These are phyloP conservation scores for Hypomyces perniciosus DNA, from an alignment of 2,329 filamentous ascomycete species.

Conservation along the genomic window DNA sequence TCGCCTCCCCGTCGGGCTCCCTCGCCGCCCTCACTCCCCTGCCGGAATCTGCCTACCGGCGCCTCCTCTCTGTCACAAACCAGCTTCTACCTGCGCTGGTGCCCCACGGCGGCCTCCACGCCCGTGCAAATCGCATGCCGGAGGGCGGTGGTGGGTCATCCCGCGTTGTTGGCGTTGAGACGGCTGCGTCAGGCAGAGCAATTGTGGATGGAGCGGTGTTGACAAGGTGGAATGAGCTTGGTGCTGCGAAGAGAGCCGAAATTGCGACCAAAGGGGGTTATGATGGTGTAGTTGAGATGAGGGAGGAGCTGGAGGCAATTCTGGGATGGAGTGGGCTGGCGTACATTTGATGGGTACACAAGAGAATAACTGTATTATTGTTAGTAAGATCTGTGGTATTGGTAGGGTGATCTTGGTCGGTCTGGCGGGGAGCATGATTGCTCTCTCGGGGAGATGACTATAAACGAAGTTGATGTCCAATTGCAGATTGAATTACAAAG, in stretches of 20 bases:
- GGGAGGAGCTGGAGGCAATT: constrained; percentile 61
- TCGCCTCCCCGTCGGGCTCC: constrained; percentile 70
- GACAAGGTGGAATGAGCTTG: constrained; percentile 68
- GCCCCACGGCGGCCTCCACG: constrained; percentile 75
- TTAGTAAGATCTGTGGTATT: background rate
- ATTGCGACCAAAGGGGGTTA: constrained; percentile 69
- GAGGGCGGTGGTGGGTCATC: constrained; percentile 40
- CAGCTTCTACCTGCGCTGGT: constrained; percentile 73
- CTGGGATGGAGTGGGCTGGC: constrained; percentile 58
- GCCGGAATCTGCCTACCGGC: constrained; percentile 73
- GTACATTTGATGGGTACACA: constrained; percentile 37
- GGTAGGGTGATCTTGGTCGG: too few relatives aligned
- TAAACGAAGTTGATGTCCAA: too few relatives aligned
- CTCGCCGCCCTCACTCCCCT: constrained; percentile 73
- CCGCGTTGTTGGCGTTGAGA: constrained; percentile 47
- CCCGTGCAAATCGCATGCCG: constrained; percentile 65
- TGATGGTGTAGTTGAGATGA: constrained; percentile 57
- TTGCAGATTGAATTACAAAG: too few relatives aligned
- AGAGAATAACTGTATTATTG: background rate
- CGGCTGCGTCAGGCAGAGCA: constrained; percentile 50
- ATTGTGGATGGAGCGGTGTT: constrained; percentile 77
- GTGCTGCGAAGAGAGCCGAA: constrained; percentile 64
- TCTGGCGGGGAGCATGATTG: too few relatives aligned
- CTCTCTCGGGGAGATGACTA: too few relatives aligned
- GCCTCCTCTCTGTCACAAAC: constrained; percentile 72